Evolutionary conservation across 163 green algal species (phyloP).

Genomic region (Chlorella variabilis): DNA sequence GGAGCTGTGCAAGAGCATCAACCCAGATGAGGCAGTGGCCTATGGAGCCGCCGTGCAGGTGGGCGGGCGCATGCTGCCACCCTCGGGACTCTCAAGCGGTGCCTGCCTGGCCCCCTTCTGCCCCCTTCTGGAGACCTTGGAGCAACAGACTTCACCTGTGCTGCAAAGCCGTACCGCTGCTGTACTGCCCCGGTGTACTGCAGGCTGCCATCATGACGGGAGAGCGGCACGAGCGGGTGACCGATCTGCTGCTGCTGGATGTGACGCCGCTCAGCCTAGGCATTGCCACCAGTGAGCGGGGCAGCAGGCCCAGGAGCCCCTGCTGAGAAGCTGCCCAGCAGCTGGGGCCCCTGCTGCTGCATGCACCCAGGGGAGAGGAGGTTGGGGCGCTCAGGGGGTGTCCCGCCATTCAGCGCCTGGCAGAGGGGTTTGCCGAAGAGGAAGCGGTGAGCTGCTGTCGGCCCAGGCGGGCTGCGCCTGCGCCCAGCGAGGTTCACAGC

Average conservation of each 20-base stretch:
- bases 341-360: no score
- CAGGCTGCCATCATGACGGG: constrained; percentile 92
- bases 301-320: no score
- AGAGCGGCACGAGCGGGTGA: constrained; percentile 83
- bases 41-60: constrained; percentile 97
- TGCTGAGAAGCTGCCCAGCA: no score
- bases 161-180: neutral
- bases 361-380: no score
- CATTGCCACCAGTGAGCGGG: constrained; percentile 97
- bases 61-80: neutral
- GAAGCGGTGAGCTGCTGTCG: no score
- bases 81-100: neutral
- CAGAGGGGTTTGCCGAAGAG: no score
- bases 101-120: neutral
- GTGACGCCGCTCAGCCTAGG: constrained; percentile 95
- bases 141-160: no score
- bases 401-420: no score
- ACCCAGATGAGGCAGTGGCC: constrained; percentile 99
- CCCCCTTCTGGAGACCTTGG: neutral
- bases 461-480: no score
- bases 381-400: no score
- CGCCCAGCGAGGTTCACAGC: no score
- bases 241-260: constrained; percentile 96
- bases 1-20: constrained; percentile 98
- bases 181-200: no score